Percentiles rank a stretch among this genome's conserved stretches.
phyloP scores from a whole-genome alignment of 1,284 basidiomycete genomes.

The Rhodotorula sp. region DNA sequence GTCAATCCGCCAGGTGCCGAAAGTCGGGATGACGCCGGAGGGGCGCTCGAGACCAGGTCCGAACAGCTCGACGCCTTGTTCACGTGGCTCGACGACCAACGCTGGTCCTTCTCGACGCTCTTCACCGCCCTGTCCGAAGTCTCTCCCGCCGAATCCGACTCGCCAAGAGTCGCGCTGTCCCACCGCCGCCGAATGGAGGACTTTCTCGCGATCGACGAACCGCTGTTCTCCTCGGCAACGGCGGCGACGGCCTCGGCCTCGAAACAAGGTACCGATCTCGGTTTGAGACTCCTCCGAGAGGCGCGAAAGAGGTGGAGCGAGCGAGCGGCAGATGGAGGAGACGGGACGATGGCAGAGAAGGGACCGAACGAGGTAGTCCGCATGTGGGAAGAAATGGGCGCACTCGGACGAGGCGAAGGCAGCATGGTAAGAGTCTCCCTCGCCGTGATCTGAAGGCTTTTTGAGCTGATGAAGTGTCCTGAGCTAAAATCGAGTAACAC shows the following conservation, averaged over 20 bases:
- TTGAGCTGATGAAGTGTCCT: too few relatives aligned
- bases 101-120: conserved; percentile 27
- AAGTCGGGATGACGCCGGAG: not conserved
- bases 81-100: conserved; percentile 18
- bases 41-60: not conserved
- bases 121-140: conserved; percentile 20
- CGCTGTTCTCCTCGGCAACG: not conserved
- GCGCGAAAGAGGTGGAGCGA: conserved; percentile 1
- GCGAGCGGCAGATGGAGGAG: not conserved
- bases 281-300: not conserved
- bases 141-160: too few relatives aligned
- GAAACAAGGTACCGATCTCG: not conserved
- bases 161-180: not conserved
- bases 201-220: conserved; percentile 21
- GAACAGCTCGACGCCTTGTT: conserved; percentile 17
- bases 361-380: conserved; percentile 24
- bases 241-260: not conserved
- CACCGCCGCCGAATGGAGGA: conserved; percentile 20
- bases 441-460: not conserved
- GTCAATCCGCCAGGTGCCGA: not conserved
- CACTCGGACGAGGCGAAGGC: not conserved
- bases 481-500: too few relatives aligned
- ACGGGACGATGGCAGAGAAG: not conserved
- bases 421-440: not conserved
- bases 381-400: conserved; percentile 25